Evolutionary conservation across 805 yeast species (phyloP).

Genomic region (Candida caryicola): DNA sequence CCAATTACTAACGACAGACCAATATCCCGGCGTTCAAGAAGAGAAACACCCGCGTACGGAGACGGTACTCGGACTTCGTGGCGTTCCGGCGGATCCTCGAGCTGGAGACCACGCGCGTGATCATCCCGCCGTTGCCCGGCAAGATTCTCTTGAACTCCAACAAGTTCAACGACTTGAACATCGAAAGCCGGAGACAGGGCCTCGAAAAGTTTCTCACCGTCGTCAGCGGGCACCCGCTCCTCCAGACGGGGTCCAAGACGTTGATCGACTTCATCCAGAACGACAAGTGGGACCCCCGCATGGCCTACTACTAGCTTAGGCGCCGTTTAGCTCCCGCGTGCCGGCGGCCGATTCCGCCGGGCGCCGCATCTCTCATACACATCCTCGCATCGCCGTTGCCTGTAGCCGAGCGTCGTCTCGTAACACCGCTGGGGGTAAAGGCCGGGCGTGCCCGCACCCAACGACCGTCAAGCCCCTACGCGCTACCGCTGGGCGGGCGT

Average conservation of each 20-base stretch:
- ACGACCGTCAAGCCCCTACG: no score
- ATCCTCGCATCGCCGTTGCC: no score
- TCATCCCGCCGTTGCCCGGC: conserved; percentile 89
- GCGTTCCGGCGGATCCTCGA: conserved; percentile 70
- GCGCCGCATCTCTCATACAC: no score
- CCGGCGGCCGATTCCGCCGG: no score
- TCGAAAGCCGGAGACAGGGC: conserved; percentile 80
- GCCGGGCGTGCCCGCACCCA: no score
- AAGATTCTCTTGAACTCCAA: conserved; percentile 65
- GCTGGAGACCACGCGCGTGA: conserved; percentile 72
- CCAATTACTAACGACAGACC: no score
- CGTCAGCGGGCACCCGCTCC: conserved; percentile 89
- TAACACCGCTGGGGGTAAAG: no score
- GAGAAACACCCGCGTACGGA: conserved; percentile 63
- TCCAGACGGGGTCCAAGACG: conserved; percentile 81
- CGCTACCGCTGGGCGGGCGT: no score
- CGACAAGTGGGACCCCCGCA: conserved; percentile 61
- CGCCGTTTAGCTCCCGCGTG: no score
- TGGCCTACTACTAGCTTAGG: conserved; percentile 13
- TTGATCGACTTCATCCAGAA: conserved; percentile 84
- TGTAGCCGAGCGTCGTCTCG: no score
- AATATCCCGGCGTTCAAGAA: conserved; percentile 84
- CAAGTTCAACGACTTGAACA: conserved; percentile 76
- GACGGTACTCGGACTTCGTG: conserved; percentile 90
- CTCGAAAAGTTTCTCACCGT: conserved; percentile 71